Conservation (phyloP, 164 flowering plant genomes). For the Berberis thunbergii region DNA sequence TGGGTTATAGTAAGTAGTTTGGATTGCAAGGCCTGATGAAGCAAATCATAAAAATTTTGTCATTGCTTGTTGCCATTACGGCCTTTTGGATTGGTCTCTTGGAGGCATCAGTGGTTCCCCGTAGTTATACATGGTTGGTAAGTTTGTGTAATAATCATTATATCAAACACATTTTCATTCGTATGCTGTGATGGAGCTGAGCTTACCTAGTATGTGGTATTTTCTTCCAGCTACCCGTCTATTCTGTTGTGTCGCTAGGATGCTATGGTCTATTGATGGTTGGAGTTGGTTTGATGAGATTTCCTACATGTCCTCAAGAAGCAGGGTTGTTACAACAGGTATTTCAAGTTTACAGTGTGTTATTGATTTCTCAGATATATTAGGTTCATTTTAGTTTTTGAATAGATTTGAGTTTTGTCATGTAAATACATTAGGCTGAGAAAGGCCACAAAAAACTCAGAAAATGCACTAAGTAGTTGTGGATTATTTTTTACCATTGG, state of each 20-base stretch:
- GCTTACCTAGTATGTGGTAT: conserved; percentile 1
- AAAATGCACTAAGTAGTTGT: too few species aligned
- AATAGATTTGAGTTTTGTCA: too few species aligned
- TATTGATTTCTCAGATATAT: neutral
- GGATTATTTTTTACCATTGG: too few species aligned
- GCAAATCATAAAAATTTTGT: conserved; percentile 1
- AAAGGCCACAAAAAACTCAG: too few species aligned
- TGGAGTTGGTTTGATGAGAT: conserved; percentile 39
- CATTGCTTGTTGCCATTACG: neutral
- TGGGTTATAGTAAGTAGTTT: too few species aligned
- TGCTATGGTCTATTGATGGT: conserved; percentile 95
- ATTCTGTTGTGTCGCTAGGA: conserved; percentile 65
- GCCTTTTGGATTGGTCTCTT: conserved; percentile 3
- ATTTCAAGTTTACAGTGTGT: conserved; percentile 3
- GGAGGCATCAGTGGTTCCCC: conserved; percentile 30
- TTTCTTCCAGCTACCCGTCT: conserved; percentile 64
- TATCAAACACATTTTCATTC: neutral
- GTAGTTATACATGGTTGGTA: conserved; percentile 75
- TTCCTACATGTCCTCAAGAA: conserved; percentile 63
- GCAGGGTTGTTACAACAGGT: conserved; percentile 73
- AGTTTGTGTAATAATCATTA: conserved; percentile 5
- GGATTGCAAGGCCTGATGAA: neutral
- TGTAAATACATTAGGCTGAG: too few species aligned
- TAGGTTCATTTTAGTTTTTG: too few species aligned
- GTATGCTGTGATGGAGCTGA: neutral